Evolutionary conservation across 768 basidiomycete species (phyloP).

Genomic region (Boletus subparvulus): DNA sequence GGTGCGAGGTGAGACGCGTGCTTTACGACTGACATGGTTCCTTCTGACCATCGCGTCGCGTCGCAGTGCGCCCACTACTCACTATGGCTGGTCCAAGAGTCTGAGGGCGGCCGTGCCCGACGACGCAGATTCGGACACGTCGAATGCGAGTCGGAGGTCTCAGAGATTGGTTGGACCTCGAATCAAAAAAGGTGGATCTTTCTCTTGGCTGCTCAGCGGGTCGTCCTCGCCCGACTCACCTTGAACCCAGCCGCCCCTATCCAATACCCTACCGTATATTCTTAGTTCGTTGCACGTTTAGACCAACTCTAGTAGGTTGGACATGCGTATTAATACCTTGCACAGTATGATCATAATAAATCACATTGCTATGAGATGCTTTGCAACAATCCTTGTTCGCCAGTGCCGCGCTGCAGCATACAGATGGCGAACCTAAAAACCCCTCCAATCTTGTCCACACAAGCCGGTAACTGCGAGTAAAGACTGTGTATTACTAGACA

Average conservation of each 20-base stretch:
- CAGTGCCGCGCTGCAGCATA: too few species aligned
- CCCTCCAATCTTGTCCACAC: too few species aligned
- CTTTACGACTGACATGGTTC: background rate
- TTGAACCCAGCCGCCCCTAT: background rate
- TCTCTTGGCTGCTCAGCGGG: conserved; percentile 16
- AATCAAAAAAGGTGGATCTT: background rate
- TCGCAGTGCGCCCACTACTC: background rate
- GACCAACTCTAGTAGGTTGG: too few species aligned
- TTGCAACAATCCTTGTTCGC: too few species aligned
- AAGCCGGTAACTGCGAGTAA: too few species aligned
- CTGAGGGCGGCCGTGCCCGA: conserved; percentile 3
- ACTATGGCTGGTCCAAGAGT: conserved; percentile 13
- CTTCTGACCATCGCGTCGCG: background rate
- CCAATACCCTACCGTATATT: too few species aligned
- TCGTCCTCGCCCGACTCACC: conserved; percentile 6
- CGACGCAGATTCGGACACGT: conserved; percentile 24
- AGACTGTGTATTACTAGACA: background rate
- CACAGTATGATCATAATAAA: too few species aligned
- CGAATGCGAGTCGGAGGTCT: conserved; percentile 9
- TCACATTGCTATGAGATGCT: too few species aligned
- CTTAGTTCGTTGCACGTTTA: too few species aligned
- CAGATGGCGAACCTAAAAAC: too few species aligned
- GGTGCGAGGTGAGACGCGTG: conserved; percentile 13
- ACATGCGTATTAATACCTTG: too few species aligned
- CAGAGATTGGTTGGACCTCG: conserved; percentile 6